Conservation (phyloP, 1,284 basidiomycete species). For the Cryptococcus depauperatus region DNA sequence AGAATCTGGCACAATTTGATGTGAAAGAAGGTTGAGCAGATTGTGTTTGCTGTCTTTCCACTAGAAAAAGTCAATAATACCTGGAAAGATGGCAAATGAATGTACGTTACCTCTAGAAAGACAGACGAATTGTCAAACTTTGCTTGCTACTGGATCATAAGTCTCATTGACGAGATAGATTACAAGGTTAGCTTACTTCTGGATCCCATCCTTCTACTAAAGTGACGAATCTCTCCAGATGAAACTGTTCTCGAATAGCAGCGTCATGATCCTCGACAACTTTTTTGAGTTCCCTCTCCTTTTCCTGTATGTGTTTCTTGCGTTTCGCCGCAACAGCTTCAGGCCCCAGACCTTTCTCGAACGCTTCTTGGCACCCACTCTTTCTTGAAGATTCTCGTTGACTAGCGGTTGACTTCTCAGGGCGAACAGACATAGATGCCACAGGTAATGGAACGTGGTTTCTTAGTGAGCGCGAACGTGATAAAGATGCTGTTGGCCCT, state of each 20-base stretch:
- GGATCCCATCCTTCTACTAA: constrained; percentile 65
- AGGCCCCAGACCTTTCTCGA: constrained; percentile 16
- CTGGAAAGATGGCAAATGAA: constrained; percentile 29
- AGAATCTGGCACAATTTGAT: neutral
- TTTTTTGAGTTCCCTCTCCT: constrained; percentile 54
- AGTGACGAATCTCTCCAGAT: constrained; percentile 67
- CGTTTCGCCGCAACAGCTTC: constrained; percentile 30
- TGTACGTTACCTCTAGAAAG: constrained; percentile 60
- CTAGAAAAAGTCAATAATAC: constrained; percentile 12
- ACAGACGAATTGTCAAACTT: constrained; percentile 65
- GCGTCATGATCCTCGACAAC: constrained; percentile 64
- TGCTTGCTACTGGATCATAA: constrained; percentile 50
- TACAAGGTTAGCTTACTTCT: constrained; percentile 47
- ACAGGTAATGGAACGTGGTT: neutral
- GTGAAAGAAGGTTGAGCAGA: constrained; percentile 26
- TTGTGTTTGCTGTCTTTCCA: constrained; percentile 30
- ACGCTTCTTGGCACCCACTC: constrained; percentile 3
- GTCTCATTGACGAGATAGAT: neutral
- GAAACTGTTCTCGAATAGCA: constrained; percentile 74
- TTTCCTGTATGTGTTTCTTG: constrained; percentile 51
- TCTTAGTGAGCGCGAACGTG: neutral
- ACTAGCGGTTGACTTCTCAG: neutral
- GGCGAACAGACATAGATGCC: neutral
- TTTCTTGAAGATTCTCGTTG: neutral
- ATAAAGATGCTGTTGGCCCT: neutral